Evolutionary conservation across 257 asterid genomes (phyloP).

Genomic region (Henckelia pumila): DNA sequence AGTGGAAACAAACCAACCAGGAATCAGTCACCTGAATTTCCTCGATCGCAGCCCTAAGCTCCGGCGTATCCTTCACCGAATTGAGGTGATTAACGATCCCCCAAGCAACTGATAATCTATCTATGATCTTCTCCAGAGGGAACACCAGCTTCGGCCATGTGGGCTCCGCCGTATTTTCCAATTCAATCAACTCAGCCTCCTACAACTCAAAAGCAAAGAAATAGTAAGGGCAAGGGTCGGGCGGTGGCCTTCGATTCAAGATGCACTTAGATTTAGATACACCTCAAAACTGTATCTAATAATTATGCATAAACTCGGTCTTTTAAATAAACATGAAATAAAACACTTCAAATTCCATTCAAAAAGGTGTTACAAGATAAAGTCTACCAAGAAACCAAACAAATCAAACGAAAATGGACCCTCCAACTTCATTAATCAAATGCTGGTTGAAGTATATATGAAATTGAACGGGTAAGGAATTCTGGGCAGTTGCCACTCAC

Average conservation of each 20-base stretch:
- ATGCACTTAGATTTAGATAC: no score
- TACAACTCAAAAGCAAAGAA: constrained; percentile 8
- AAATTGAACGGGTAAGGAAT: not conserved
- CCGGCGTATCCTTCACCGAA: constrained; percentile 64
- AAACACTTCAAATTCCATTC: not conserved
- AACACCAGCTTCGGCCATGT: constrained; percentile 70
- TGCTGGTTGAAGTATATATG: not conserved
- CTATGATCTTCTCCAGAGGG: constrained; percentile 72
- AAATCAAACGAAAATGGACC: not conserved
- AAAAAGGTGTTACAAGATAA: no score
- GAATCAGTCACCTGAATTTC: constrained; percentile 56
- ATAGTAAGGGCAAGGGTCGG: no score
- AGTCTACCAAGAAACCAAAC: no score
- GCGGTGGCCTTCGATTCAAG: no score
- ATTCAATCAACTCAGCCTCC: constrained; percentile 58
- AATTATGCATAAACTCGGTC: no score
- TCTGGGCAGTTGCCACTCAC: constrained; percentile 34
- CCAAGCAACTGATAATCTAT: constrained; percentile 67
- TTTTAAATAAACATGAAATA: not conserved
- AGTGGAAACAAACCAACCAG: not conserved
- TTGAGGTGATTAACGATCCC: constrained; percentile 74
- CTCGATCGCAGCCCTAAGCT: constrained; percentile 65
- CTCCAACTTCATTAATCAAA: no score
- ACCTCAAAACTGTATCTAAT: no score
- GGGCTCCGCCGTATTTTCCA: constrained; percentile 66